A percentile compares a stretch with the other conserved stretches of the same genome.
Evolutionary conservation across 164 flowering plant genomes (phyloP).

Genomic region (Annona squamosa): DNA sequence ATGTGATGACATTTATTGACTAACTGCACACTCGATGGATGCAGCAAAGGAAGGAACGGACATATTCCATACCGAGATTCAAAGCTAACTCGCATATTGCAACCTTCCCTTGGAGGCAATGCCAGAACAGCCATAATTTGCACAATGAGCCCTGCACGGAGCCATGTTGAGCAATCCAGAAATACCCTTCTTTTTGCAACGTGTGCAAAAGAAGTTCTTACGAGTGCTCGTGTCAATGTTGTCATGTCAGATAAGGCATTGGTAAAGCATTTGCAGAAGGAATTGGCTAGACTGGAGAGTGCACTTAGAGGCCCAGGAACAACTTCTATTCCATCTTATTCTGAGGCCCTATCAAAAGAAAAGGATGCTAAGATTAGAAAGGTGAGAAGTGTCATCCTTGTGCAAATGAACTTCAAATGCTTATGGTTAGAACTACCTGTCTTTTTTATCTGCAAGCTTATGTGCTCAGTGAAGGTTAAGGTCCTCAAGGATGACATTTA

Average conservation of each 20-base stretch:
- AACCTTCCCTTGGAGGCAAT: constrained; percentile 86
- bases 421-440: background rate
- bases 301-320: constrained; percentile 42
- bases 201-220: constrained; percentile 85
- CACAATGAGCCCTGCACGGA: constrained; percentile 85
- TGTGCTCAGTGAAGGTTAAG: background rate
- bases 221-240: constrained; percentile 75
- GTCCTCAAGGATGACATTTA: background rate
- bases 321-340: constrained; percentile 22
- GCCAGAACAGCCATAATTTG: constrained; percentile 93
- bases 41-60: constrained; percentile 82
- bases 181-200: constrained; percentile 87
- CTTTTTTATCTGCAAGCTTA: background rate
- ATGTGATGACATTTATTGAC: background rate
- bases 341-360: constrained; percentile 43
- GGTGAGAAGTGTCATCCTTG: constrained; percentile 30
- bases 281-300: constrained; percentile 65
- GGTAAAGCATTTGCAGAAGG: constrained; percentile 81
- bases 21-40: background rate
- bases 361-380: constrained; percentile 84
- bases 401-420: background rate
- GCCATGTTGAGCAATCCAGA: constrained; percentile 89
- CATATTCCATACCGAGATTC: constrained; percentile 91
- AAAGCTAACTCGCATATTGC: constrained; percentile 89
- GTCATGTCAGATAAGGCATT: constrained; percentile 91